Evolutionary conservation across 169 alveolate species (phyloP).

Genomic region (Theileria sp.): DNA sequence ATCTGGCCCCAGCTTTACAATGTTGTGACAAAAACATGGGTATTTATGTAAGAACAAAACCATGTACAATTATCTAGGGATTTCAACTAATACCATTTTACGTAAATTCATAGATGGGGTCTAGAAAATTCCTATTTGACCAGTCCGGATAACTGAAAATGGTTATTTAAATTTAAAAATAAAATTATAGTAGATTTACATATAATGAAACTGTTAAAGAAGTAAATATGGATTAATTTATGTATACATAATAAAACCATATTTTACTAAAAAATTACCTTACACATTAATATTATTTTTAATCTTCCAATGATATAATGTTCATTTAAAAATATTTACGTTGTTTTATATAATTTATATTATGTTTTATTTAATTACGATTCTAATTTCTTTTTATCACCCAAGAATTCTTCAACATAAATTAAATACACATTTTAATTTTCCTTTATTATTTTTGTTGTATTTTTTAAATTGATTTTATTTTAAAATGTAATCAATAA

Average conservation of each 20-base stretch:
- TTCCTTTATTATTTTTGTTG: background rate
- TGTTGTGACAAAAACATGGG: slow-evolving; percentile 25
- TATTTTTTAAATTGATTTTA: background rate
- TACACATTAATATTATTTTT: background rate
- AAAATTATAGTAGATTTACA: background rate
- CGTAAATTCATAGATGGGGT: background rate
- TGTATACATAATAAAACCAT: background rate
- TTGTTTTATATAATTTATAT: background rate
- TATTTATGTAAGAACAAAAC: background rate
- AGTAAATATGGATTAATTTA: background rate
- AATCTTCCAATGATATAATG: background rate
- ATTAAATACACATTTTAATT: slow-evolving; percentile 1
- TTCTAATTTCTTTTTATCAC: background rate
- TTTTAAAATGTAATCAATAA: background rate
- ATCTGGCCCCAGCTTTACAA: slow-evolving; percentile 18
- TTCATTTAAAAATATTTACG: background rate
- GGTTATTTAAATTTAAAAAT: background rate
- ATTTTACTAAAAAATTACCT: background rate
- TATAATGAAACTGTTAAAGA: background rate
- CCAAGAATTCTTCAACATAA: background rate
- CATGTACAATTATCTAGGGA: background rate
- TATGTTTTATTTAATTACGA: background rate
- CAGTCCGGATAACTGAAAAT: background rate
- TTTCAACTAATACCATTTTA: background rate
- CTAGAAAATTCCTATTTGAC: background rate